phyloP scores from a whole-genome alignment of 2,329 filamentous ascomycete genomes.

The Neurospora sp. region DNA sequence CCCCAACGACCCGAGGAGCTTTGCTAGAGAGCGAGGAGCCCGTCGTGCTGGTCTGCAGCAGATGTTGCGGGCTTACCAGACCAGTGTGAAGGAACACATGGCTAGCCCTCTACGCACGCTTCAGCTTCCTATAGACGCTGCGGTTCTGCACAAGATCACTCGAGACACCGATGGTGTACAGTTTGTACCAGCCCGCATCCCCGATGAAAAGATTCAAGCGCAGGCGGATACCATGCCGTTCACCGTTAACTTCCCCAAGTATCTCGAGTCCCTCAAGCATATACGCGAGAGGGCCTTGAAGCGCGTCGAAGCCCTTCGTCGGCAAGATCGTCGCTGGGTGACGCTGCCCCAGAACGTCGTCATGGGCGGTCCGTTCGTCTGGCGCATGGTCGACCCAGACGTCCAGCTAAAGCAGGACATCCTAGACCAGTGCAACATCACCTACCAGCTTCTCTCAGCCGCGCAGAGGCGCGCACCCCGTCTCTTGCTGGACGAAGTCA shows the following conservation, averaged over 20 bases:
- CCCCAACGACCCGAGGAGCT: slow-evolving; percentile 10
- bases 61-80: slow-evolving; percentile 29
- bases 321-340: slow-evolving; percentile 3
- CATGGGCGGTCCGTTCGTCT: slow-evolving; percentile 17
- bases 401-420: slow-evolving; percentile 20
- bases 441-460: slow-evolving; percentile 18
- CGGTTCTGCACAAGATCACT: slow-evolving; percentile 17
- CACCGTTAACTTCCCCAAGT: slow-evolving; percentile 7
- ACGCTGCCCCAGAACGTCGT: slow-evolving; percentile 19
- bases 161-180: slow-evolving; percentile 12
- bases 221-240: slow-evolving; percentile 13
- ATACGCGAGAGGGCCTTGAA: slow-evolving; percentile 8
- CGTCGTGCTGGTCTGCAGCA: slow-evolving; percentile 37
- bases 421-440: slow-evolving; percentile 18
- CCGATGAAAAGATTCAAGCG: neutral
- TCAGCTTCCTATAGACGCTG: slow-evolving; percentile 24
- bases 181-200: slow-evolving; percentile 14
- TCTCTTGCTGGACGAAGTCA: slow-evolving; percentile 18
- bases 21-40: slow-evolving; percentile 30
- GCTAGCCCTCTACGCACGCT: slow-evolving; percentile 28
- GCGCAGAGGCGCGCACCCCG: slow-evolving; percentile 19
- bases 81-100: slow-evolving; percentile 27
- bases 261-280: neutral
- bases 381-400: slow-evolving; percentile 10
- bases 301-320: slow-evolving; percentile 1